Conservation (phyloP, 2,329 filamentous ascomycete genomes). For the Chrysoporthe puriensis region DNA sequence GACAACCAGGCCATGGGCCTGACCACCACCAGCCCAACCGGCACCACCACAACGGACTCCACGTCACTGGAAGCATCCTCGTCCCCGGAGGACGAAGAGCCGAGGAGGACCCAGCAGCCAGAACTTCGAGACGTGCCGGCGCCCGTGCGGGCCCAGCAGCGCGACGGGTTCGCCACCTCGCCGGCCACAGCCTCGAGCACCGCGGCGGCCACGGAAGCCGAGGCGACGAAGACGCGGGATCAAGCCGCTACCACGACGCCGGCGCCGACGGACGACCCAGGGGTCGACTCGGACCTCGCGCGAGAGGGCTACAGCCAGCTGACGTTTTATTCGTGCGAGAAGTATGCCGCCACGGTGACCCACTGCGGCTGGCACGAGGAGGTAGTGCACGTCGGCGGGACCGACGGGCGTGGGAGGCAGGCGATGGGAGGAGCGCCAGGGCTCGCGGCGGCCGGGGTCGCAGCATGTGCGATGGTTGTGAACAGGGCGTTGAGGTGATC, state of each 20-base stretch:
- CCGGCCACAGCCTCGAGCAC: slow-evolving; percentile 4
- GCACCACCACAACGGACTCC: slow-evolving; percentile 10
- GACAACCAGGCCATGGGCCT: not conserved
- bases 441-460: slow-evolving; percentile 1
- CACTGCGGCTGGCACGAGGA: slow-evolving; percentile 45
- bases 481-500: not conserved
- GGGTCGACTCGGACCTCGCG: slow-evolving; percentile 32
- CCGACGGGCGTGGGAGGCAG: slow-evolving; percentile 2
- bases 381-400: slow-evolving; percentile 34
- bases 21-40: slow-evolving; percentile 16
- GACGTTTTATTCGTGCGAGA: slow-evolving; percentile 45
- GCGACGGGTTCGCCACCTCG: slow-evolving; percentile 19
- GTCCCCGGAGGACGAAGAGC: not conserved
- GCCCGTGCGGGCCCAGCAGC: slow-evolving; percentile 12
- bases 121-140: slow-evolving; percentile 12
- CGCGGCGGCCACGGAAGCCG: not conserved
- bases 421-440: slow-evolving; percentile 8
- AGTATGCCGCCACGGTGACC: slow-evolving; percentile 37
- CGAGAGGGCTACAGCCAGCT: slow-evolving; percentile 39
- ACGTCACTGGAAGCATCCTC: slow-evolving; percentile 1
- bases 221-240: not conserved
- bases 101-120: slow-evolving; percentile 7
- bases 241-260: slow-evolving; percentile 27
- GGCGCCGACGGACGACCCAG: slow-evolving; percentile 29
- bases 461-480: slow-evolving; percentile 4